Percentiles rank a stretch among this genome's conserved stretches.
Conservation (phyloP, 1,284 basidiomycete species). For the Ganoderma meredithae region DNA sequence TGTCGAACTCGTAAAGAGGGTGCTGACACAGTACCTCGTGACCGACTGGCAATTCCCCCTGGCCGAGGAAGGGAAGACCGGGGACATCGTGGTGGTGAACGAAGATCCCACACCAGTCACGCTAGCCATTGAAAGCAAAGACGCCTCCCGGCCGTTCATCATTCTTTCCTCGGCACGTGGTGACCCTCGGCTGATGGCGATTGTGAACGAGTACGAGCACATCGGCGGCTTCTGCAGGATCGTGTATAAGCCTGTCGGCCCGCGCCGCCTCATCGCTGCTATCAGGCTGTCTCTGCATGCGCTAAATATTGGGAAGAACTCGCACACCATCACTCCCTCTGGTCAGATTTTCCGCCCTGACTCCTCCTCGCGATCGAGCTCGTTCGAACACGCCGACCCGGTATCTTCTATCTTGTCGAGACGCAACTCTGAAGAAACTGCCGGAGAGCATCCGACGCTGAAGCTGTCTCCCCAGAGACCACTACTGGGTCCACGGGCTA, state of each 20-base stretch:
- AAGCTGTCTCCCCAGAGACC: conserved; percentile 44
- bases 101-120: conserved; percentile 74
- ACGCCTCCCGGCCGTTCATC: conserved; percentile 73
- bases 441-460: conserved; percentile 13
- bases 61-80: conserved; percentile 52
- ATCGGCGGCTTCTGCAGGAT: conserved; percentile 90
- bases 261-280: conserved; percentile 73
- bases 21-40: conserved; percentile 72
- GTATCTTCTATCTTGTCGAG: conserved; percentile 40
- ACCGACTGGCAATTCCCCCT: conserved; percentile 83
- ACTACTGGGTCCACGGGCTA: conserved; percentile 53
- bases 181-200: conserved; percentile 66
- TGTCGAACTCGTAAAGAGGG: conserved; percentile 68
- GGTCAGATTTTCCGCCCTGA: conserved; percentile 17
- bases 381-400: conserved; percentile 32
- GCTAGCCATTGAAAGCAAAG: conserved; percentile 62
- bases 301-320: conserved; percentile 54
- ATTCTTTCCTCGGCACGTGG: conserved; percentile 78
- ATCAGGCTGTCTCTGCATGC: conserved; percentile 79
- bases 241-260: conserved; percentile 91
- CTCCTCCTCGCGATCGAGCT: conserved; percentile 20
- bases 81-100: conserved; percentile 86
- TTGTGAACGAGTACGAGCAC: conserved; percentile 74
- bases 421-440: conserved; percentile 60
- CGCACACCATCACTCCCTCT: conserved; percentile 19